phyloP scores from a whole-genome alignment of 257 asterid species.

The Scutellaria minor region DNA sequence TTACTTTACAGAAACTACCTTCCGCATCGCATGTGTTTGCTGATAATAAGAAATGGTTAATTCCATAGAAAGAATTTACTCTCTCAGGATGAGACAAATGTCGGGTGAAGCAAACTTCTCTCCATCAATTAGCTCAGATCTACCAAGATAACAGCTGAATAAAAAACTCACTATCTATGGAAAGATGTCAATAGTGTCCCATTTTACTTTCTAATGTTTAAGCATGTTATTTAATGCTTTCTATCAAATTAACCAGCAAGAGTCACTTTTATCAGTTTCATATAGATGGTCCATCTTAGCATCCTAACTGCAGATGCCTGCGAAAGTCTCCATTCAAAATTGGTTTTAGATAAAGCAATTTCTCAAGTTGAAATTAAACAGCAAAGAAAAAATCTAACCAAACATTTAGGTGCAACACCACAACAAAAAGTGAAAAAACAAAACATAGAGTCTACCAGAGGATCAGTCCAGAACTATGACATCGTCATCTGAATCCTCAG shows the following conservation, averaged over 20 bases:
- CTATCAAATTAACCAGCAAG: slow-evolving; percentile 14
- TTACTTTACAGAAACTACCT: too few species aligned
- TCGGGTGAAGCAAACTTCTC: neutral
- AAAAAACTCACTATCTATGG: neutral
- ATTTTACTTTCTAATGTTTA: neutral
- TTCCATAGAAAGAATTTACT: too few species aligned
- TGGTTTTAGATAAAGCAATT: slow-evolving; percentile 25
- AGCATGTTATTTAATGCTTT: neutral
- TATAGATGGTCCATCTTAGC: neutral
- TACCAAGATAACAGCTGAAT: slow-evolving; percentile 11
- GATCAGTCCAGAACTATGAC: slow-evolving; percentile 59
- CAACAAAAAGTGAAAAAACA: neutral
- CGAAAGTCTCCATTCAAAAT: neutral
- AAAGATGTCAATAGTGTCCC: slow-evolving; percentile 3
- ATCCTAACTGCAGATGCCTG: neutral
- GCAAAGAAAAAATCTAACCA: slow-evolving; percentile 11
- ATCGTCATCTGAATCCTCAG: slow-evolving; percentile 68
- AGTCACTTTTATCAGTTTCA: neutral
- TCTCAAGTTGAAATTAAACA: slow-evolving; percentile 15
- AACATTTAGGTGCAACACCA: slow-evolving; percentile 31
- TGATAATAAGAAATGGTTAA: neutral
- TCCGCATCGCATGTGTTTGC: neutral
- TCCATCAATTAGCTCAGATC: slow-evolving; percentile 18
- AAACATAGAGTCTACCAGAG: slow-evolving; percentile 60
- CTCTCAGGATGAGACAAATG: neutral